phyloP scores from a whole-genome alignment of 129 eudicot species.

The Flaveria brownii region DNA sequence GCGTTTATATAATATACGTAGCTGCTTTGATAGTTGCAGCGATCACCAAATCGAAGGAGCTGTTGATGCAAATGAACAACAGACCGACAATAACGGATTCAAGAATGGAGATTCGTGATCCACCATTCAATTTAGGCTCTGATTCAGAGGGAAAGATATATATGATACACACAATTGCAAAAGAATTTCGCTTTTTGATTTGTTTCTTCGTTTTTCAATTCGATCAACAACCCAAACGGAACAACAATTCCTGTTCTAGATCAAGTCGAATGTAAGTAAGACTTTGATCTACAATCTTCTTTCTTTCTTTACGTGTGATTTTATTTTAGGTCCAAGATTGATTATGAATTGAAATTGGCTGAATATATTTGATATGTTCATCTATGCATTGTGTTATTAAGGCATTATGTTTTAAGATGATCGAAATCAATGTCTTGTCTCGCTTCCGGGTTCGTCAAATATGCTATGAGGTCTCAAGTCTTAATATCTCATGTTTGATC shows the following conservation, averaged over 20 bases:
- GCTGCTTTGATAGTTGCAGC: background rate
- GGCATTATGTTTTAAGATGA: background rate
- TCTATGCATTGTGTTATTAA: background rate
- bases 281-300: slow-evolving; percentile 3
- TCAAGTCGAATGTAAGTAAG: background rate
- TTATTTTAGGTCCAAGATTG: background rate
- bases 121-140: slow-evolving; percentile 27
- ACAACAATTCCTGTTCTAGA: background rate
- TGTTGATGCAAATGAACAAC: slow-evolving; percentile 2
- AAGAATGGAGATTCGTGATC: slow-evolving; percentile 24
- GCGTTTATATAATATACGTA: background rate
- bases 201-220: slow-evolving; percentile 15
- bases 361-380: background rate
- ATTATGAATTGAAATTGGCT: background rate
- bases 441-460: background rate
- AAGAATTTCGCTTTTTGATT: background rate
- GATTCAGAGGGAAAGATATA: background rate
- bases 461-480: background rate
- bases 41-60: background rate
- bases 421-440: background rate
- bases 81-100: slow-evolving; percentile 22
- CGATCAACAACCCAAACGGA: background rate
- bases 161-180: background rate
- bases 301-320: background rate
- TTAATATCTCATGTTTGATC: background rate